A percentile compares a stretch with the other conserved stretches of the same genome.
These are phyloP conservation scores for Tolypocladium guangdongense DNA, from an alignment of 2,329 filamentous ascomycete genomes.

Conservation along the genomic window DNA sequence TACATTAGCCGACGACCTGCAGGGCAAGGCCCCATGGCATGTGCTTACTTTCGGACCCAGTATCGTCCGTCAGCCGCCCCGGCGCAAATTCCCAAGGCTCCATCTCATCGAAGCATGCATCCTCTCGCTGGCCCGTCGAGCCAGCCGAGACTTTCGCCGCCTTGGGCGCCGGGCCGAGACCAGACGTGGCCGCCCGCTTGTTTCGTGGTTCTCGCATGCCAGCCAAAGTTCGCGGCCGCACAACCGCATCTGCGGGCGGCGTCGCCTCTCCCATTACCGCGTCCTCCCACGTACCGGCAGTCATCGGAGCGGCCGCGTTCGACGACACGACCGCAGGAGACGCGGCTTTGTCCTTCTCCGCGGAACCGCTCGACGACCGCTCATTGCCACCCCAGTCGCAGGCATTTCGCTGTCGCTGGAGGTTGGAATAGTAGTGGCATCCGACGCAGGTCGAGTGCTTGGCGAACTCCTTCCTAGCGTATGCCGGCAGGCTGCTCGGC, in stretches of 20 bases:
- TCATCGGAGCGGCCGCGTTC: background rate
- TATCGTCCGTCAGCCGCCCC: constrained; percentile 23
- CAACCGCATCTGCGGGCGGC: background rate
- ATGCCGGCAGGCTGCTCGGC: constrained; percentile 7
- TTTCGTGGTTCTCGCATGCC: background rate
- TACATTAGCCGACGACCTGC: background rate
- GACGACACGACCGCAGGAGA: background rate
- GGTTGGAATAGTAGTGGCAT: constrained; percentile 17
- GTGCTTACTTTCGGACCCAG: constrained; percentile 23
- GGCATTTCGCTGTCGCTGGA: constrained; percentile 11
- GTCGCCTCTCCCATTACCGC: background rate
- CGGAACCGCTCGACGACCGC: background rate
- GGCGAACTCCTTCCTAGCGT: constrained; percentile 11
- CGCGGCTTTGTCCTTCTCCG: background rate
- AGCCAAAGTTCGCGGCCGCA: background rate
- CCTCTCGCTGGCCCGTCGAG: constrained; percentile 7
- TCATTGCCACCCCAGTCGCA: background rate
- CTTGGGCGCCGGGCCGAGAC: background rate
- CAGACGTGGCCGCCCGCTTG: background rate
- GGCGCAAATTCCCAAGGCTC: constrained; percentile 36
- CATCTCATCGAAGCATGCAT: constrained; percentile 15
- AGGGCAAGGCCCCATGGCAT: too few species aligned
- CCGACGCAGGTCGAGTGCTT: constrained; percentile 15
- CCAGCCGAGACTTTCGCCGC: background rate
- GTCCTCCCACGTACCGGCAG: background rate